A percentile compares a stretch with the other conserved stretches of the same genome.
Evolutionary conservation across 305 asterid genomes (phyloP).

Genomic region (Striga hermonthica): DNA sequence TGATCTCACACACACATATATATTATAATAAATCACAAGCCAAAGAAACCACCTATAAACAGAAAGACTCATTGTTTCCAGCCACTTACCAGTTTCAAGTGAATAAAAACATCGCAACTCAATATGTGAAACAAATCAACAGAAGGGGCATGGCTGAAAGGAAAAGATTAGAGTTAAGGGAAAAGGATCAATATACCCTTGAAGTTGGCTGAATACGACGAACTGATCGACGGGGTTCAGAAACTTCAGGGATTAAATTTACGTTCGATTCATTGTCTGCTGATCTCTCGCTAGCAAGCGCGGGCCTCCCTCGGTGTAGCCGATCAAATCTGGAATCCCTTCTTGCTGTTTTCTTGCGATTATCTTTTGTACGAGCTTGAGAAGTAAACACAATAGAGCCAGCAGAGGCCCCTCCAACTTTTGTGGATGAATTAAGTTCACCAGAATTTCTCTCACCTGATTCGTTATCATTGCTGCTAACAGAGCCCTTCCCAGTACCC

Average conservation of each 20-base stretch:
- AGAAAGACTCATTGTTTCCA: neutral
- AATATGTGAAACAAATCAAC: neutral
- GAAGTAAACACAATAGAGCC: slow-evolving; percentile 48
- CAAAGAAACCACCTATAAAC: slow-evolving; percentile 17
- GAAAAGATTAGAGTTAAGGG: neutral
- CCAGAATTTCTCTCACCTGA: slow-evolving; percentile 42
- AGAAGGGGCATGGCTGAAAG: neutral
- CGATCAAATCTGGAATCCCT: slow-evolving; percentile 49
- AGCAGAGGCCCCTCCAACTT: slow-evolving; percentile 50
- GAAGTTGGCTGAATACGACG: slow-evolving; percentile 98
- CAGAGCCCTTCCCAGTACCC: slow-evolving; percentile 36
- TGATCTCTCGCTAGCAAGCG: slow-evolving; percentile 43
- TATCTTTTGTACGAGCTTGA: slow-evolving; percentile 44
- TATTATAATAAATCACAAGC: slow-evolving; percentile 7
- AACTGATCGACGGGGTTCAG: slow-evolving; percentile 91
- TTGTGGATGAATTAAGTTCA: slow-evolving; percentile 45
- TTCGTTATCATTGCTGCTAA: slow-evolving; percentile 51
- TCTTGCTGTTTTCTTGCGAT: slow-evolving; percentile 48
- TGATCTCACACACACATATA: slow-evolving; percentile 19
- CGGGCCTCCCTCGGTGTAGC: slow-evolving; percentile 53
- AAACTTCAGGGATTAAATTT: slow-evolving; percentile 39
- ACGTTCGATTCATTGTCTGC: slow-evolving; percentile 44
- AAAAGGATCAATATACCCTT: slow-evolving; percentile 53
- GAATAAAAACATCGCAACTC: slow-evolving; percentile 8
- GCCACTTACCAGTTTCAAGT: neutral